Evolutionary conservation across 139 green algal species (phyloP).

Genomic region (Nannochloris sp.): DNA sequence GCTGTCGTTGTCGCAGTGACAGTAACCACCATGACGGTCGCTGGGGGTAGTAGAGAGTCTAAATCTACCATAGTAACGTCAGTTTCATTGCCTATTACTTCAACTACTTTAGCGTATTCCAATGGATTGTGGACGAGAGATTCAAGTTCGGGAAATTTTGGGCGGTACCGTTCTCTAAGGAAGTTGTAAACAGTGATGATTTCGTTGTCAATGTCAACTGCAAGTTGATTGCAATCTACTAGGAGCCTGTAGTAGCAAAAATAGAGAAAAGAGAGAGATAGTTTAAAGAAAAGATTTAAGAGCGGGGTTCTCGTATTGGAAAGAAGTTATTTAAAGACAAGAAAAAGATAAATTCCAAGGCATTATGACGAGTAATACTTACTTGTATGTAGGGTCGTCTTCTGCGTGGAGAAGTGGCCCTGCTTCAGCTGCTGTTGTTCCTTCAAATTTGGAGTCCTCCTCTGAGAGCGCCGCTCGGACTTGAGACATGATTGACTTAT

Average conservation of each 20-base stretch:
- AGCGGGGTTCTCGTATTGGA: neutral
- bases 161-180: constrained; percentile 45
- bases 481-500: constrained; percentile 40
- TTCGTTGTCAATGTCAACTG: constrained; percentile 96
- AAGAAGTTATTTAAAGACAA: neutral
- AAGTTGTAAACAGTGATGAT: constrained; percentile 81
- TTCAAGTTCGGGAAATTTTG: constrained; percentile 92
- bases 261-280: neutral
- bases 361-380: constrained; percentile 2
- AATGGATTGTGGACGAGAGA: constrained; percentile 80
- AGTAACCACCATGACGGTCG: constrained; percentile 95
- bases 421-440: constrained; percentile 21
- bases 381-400: constrained; percentile 75
- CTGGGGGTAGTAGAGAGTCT: constrained; percentile 65
- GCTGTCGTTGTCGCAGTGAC: constrained; percentile 93
- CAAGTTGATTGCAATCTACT: constrained; percentile 92
- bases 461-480: constrained; percentile 25
- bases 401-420: constrained; percentile 21
- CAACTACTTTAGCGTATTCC: constrained; percentile 87
- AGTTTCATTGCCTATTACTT: constrained; percentile 75
- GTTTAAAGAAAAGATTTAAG: neutral
- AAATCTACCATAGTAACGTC: constrained; percentile 55
- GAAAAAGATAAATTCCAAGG: neutral
- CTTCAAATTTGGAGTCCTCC: neutral
- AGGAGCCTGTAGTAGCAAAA: constrained; percentile 62